A percentile compares a stretch with the other conserved stretches of the same genome.
Evolutionary conservation across 768 basidiomycete species (phyloP).

Genomic region (Amanita molliuscula): DNA sequence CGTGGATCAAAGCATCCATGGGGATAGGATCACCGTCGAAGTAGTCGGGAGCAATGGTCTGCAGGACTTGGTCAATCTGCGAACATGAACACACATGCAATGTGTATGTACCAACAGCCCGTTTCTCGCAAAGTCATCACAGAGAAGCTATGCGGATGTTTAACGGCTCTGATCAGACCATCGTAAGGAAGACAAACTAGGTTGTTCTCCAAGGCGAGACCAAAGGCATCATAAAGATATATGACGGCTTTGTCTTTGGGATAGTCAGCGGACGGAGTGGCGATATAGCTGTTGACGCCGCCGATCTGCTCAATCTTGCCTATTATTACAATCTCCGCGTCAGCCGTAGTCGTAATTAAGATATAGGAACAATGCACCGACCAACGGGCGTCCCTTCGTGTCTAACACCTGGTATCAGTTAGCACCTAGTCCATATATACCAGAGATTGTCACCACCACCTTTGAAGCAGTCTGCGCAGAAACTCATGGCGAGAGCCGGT

Average conservation of each 20-base stretch:
- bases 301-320: conserved; percentile 37
- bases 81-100: background rate
- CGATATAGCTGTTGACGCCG: conserved; percentile 41
- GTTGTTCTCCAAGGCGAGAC: conserved; percentile 15
- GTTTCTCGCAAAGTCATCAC: background rate
- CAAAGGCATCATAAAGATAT: conserved; percentile 44
- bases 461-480: conserved; percentile 4
- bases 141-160: conserved; percentile 20
- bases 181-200: background rate
- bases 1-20: background rate
- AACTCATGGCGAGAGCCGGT: background rate
- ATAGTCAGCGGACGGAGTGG: conserved; percentile 39
- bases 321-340: conserved; percentile 10
- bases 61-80: background rate
- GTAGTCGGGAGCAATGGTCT: conserved; percentile 31
- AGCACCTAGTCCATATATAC: background rate
- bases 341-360: background rate
- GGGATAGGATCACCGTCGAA: conserved; percentile 34
- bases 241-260: conserved; percentile 48
- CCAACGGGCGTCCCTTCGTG: conserved; percentile 5
- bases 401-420: background rate
- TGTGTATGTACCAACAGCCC: conserved; percentile 23
- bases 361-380: background rate
- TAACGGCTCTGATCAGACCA: background rate
- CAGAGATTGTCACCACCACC: background rate